Conservation (phyloP, 352 stramenopile genomes). For the Albugo laibachii region DNA sequence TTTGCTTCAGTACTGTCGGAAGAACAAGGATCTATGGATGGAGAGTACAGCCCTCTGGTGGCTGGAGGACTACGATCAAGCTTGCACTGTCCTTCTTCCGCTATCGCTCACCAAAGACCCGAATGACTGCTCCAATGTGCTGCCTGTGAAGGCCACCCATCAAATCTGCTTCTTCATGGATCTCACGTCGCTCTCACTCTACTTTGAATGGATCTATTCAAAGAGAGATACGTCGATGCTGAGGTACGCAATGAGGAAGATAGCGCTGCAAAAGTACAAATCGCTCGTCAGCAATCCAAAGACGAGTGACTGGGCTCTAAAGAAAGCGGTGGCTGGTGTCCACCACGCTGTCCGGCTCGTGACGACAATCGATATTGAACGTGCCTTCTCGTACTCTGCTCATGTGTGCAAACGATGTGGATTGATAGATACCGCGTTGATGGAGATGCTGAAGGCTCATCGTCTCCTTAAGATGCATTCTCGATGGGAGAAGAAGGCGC, state of each 20-base stretch:
- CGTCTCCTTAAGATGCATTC: constrained; percentile 62
- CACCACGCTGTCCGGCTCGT: constrained; percentile 12
- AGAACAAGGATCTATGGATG: constrained; percentile 40
- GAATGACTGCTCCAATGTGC: background rate
- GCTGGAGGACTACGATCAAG: constrained; percentile 73
- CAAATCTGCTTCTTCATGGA: constrained; percentile 57
- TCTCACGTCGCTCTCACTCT: constrained; percentile 64
- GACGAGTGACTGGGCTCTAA: background rate
- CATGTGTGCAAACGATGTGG: constrained; percentile 73
- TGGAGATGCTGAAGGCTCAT: constrained; percentile 71
- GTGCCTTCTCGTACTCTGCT: constrained; percentile 57
- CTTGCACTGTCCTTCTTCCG: constrained; percentile 37
- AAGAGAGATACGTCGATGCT: constrained; percentile 39
- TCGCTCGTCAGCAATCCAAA: background rate
- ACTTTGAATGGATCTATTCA: constrained; percentile 67
- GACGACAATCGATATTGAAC: constrained; percentile 57
- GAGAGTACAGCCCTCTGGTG: constrained; percentile 68
- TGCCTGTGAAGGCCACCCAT: constrained; percentile 14
- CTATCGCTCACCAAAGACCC: constrained; percentile 16
- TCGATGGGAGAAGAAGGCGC: constrained; percentile 26
- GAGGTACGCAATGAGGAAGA: constrained; percentile 19
- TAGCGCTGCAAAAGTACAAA: background rate
- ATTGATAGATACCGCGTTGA: constrained; percentile 58
- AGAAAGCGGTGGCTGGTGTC: constrained; percentile 4
- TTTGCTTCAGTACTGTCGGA: constrained; percentile 43